A percentile compares a stretch with the other conserved stretches of the same genome.
phyloP scores from a whole-genome alignment of 345 rosid species.

The Corchorus olitorius region DNA sequence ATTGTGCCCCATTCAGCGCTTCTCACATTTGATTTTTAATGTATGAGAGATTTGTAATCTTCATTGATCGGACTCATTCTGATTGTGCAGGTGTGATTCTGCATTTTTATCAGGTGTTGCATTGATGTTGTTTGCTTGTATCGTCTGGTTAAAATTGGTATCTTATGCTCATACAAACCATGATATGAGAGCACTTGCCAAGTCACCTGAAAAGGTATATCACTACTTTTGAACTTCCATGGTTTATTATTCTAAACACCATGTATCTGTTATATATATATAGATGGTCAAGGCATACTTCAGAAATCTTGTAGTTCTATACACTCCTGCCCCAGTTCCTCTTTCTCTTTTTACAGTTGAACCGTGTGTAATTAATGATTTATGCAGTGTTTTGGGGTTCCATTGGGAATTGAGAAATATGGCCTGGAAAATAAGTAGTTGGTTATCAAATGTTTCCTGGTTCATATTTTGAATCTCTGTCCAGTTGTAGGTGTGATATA shows the following conservation, averaged over 20 bases:
- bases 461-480: background rate
- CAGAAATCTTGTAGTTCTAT: background rate
- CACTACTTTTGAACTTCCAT: background rate
- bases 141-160: conserved; percentile 94
- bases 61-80: conserved; percentile 22
- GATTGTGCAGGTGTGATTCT: conserved; percentile 78
- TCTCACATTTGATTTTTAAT: background rate
- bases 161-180: conserved; percentile 91
- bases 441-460: background rate
- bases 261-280: background rate
- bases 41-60: background rate
- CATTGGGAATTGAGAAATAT: conserved; percentile 2
- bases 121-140: conserved; percentile 91
- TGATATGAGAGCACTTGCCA: conserved; percentile 76
- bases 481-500: background rate
- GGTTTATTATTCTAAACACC: background rate
- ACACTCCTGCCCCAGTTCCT: background rate
- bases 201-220: conserved; percentile 65
- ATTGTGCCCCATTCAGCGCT: background rate
- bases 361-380: background rate
- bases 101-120: conserved; percentile 84
- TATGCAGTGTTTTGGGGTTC: background rate
- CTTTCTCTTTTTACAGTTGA: background rate
- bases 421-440: background rate
- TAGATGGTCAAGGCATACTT: background rate